These are phyloP conservation scores for Penicillium expansum DNA, from an alignment of 2,329 filamentous ascomycete genomes.

Conservation along the genomic window DNA sequence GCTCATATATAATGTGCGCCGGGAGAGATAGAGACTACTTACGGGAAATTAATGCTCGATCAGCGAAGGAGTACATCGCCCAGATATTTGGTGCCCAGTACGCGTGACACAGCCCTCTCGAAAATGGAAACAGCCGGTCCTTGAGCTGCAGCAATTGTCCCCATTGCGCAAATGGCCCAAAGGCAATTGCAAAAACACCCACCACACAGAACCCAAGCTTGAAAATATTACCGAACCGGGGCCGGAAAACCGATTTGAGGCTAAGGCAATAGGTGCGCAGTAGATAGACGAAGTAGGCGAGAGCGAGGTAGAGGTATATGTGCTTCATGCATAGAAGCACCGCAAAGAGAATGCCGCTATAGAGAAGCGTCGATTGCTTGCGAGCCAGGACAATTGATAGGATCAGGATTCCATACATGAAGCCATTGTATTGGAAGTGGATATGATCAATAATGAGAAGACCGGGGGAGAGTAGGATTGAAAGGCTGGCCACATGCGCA, in stretches of 20 bases:
- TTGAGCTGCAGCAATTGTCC: conserved; percentile 81
- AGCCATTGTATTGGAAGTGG: conserved; percentile 98
- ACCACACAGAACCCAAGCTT: conserved; percentile 76
- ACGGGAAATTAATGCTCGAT: conserved; percentile 80
- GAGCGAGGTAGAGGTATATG: conserved; percentile 94
- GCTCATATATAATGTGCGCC: neutral
- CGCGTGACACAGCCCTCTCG: conserved; percentile 87
- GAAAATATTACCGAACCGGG: conserved; percentile 73
- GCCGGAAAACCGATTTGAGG: conserved; percentile 69
- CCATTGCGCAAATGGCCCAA: conserved; percentile 82
- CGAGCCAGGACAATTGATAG: conserved; percentile 81
- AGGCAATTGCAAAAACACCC: conserved; percentile 72
- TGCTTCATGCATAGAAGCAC: conserved; percentile 90
- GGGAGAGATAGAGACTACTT: conserved; percentile 35
- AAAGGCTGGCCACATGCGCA: conserved; percentile 82
- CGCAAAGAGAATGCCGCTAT: conserved; percentile 80
- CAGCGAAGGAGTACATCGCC: conserved; percentile 92
- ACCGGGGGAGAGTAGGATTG: conserved; percentile 85
- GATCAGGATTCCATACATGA: conserved; percentile 87
- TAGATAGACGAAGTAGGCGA: conserved; percentile 92
- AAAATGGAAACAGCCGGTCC: conserved; percentile 87
- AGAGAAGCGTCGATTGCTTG: conserved; percentile 68
- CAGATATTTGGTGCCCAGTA: conserved; percentile 98
- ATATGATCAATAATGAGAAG: conserved; percentile 97
- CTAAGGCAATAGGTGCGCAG: conserved; percentile 87